Conservation (phyloP, 2,329 filamentous ascomycete genomes). For the Trichoderma sp. region DNA sequence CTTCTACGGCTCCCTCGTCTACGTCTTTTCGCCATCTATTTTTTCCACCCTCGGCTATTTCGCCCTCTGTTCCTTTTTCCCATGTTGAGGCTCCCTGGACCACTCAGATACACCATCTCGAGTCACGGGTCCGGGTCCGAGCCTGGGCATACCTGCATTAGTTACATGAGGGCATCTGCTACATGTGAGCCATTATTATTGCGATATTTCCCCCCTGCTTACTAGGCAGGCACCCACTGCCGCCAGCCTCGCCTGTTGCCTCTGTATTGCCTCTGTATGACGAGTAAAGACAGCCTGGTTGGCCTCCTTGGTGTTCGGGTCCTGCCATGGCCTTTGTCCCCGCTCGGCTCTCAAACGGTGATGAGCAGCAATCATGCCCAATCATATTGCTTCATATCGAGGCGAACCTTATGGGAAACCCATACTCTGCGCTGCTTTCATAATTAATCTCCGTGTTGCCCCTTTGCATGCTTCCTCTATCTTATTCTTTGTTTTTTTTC, state of each 20-base stretch:
- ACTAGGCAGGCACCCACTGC: neutral
- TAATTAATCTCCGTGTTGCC: neutral
- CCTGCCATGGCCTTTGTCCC: neutral
- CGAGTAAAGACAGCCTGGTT: neutral
- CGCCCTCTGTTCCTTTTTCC: neutral
- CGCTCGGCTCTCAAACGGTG: neutral
- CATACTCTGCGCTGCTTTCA: neutral
- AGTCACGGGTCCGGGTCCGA: constrained; percentile 12
- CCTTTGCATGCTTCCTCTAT: neutral
- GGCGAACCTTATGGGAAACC: neutral
- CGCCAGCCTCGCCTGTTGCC: constrained; percentile 7
- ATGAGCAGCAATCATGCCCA: neutral
- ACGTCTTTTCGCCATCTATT: neutral
- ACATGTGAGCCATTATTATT: constrained; percentile 13
- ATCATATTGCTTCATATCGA: constrained; percentile 12
- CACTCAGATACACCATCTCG: neutral
- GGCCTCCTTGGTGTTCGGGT: neutral
- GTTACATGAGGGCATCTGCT: constrained; percentile 22
- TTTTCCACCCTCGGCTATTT: neutral
- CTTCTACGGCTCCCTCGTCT: neutral
- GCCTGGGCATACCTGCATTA: constrained; percentile 25
- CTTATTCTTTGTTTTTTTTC: neutral
- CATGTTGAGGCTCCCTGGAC: neutral
- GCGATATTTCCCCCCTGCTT: constrained; percentile 10
- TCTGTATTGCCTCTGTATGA: constrained; percentile 6